A percentile compares a stretch with the other conserved stretches of the same genome.
These are phyloP conservation scores for Fusarium sororula DNA, from an alignment of 2,329 filamentous ascomycete genomes.

Conservation along the genomic window DNA sequence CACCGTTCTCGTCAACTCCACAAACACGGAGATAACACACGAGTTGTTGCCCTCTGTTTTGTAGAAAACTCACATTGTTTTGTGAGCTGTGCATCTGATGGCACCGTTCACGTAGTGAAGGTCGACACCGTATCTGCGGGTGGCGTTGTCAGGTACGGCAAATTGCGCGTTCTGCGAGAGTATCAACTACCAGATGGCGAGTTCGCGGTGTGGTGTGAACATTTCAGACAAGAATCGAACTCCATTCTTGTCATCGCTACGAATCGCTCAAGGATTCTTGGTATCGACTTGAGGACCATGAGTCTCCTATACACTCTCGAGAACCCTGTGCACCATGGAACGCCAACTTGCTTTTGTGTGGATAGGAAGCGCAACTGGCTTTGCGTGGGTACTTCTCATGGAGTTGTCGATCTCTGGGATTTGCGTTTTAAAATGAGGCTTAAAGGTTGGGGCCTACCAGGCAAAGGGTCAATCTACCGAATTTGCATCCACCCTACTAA, in stretches of 20 bases:
- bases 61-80: conserved; percentile 95
- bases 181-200: conserved; percentile 80
- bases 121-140: conserved; percentile 65
- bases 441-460: conserved; percentile 87
- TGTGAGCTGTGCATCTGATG: conserved; percentile 88
- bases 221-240: conserved; percentile 82
- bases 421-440: conserved; percentile 90
- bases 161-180: conserved; percentile 78
- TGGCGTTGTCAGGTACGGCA: conserved; percentile 76
- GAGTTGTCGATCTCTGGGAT: conserved; percentile 94
- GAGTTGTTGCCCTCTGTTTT: conserved; percentile 85
- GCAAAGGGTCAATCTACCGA: conserved; percentile 81
- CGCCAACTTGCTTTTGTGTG: conserved; percentile 89
- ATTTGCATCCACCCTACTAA: conserved; percentile 81
- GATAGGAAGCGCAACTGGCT: conserved; percentile 91
- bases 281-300: conserved; percentile 90
- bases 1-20: conserved; percentile 89
- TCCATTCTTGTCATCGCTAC: conserved; percentile 91
- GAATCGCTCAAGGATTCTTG: conserved; percentile 82
- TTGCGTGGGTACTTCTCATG: conserved; percentile 89
- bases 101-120: conserved; percentile 88
- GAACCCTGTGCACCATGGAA: conserved; percentile 91
- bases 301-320: conserved; percentile 79
- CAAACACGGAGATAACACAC: conserved; percentile 74
- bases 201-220: conserved; percentile 88